phyloP scores from a whole-genome alignment of 306 rosid genomes.

The Trichosanthes cucumerina region DNA sequence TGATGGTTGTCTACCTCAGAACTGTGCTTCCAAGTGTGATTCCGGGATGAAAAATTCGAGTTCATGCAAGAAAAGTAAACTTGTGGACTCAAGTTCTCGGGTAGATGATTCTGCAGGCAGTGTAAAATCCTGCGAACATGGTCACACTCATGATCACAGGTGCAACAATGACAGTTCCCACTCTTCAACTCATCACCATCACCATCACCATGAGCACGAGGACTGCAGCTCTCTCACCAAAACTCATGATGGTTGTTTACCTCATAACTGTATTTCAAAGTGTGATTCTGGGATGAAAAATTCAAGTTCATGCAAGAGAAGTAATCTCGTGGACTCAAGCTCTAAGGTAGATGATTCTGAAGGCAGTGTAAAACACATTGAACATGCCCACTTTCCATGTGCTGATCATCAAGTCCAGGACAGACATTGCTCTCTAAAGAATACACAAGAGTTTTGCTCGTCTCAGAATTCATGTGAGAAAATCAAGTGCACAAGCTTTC shows the following conservation, averaged over 20 bases:
- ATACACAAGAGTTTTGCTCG: neutral
- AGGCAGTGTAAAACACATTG: conserved; percentile 8
- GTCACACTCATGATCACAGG: neutral
- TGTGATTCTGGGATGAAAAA: conserved; percentile 22
- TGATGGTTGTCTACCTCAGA: conserved; percentile 22
- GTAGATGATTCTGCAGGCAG: conserved; percentile 21
- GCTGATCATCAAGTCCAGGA: neutral
- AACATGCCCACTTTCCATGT: neutral
- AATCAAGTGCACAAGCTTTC: conserved; percentile 1
- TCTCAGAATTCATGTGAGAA: neutral
- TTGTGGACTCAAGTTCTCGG: conserved; percentile 7
- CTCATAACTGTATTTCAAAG: conserved; percentile 33
- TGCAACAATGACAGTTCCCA: neutral
- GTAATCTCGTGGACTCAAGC: conserved; percentile 10
- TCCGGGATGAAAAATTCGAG: conserved; percentile 22
- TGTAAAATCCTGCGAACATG: conserved; percentile 4
- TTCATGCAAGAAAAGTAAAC: conserved; percentile 18
- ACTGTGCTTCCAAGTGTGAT: conserved; percentile 30
- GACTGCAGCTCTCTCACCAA: conserved; percentile 35
- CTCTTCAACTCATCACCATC: neutral
- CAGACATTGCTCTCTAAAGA: neutral
- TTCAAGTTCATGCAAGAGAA: conserved; percentile 23
- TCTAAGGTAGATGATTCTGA: conserved; percentile 19
- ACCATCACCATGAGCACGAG: conserved; percentile 22
- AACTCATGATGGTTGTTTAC: conserved; percentile 9